Evolutionary conservation across 495 filamentous ascomycete genomes (phyloP), one percentile per base, ranked within the genome.

Genomic region (Jackrogersella multiformis): DNA sequence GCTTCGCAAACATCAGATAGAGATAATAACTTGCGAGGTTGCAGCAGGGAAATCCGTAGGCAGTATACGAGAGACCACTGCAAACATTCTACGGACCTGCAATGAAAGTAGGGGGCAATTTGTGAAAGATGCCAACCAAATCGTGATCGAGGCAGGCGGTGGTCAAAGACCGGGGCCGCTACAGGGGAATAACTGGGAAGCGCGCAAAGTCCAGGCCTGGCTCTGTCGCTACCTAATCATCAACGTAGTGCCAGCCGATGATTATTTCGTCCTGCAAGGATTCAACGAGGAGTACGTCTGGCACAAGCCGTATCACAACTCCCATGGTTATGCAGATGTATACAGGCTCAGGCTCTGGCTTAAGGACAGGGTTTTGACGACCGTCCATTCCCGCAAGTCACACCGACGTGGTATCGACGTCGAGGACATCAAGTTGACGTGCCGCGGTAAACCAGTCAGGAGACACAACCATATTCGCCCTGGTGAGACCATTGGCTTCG

Each of bases 111-210:
- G 35, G 5, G 39, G 36, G 15, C 2, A 44, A 21, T 30, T 45
- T 36, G 38, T 64, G 30, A 23, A 51, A 24, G 32, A 74, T 52
- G 20, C 61, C 6, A 66, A 77, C 34, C 61, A 77, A 15, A 54
- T 79, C n/a, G 48, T 73, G 0, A 53, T 80, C 8, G 54, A 65
- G 26, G 72, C 74, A 1, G 36, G 61, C 13, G 77, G 69, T 0
- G 77, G 78, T 2, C 63, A 74, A n/a, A 63, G 68, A n/a, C 60
- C 59, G 10, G 69, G 75, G 4, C 36, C 61, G 2, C 30, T 80
- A 7, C 62, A 77, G 30, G 78, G 78, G 12, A 69, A 74, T 21
- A 54, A 49, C 42, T 80, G 78, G 78, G 68, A 73, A 39, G 57
- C 67, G 7, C 58, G 61, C 8, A 66, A 74, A 34, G 54, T 77